Evolutionary conservation across 371 early-diverging fungal genomes (phyloP).

Genomic region (Mortierella sp.): DNA sequence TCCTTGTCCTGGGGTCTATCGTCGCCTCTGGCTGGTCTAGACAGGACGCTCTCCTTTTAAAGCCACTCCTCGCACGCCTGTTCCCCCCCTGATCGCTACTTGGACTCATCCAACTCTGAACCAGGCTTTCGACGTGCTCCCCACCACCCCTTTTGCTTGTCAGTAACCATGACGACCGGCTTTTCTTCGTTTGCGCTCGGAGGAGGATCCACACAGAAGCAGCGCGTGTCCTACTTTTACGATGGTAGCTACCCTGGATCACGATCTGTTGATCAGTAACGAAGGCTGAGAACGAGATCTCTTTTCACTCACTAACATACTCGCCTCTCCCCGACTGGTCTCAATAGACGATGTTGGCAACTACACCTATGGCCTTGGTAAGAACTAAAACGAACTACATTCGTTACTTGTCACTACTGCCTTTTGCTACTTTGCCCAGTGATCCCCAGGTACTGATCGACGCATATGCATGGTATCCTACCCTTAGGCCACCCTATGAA

Average conservation of each 20-base stretch:
- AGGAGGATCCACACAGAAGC: constrained; percentile 57
- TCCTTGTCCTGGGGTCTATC: neutral
- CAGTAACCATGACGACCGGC: constrained; percentile 33
- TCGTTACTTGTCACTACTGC: too few relatives aligned
- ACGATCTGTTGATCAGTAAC: neutral
- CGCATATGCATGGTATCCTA: neutral
- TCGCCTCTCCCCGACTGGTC: neutral
- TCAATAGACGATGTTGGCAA: constrained; percentile 50
- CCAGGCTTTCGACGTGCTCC: neutral
- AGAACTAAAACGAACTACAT: too few relatives aligned
- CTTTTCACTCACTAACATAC: neutral
- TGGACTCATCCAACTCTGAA: neutral
- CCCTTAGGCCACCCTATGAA: constrained; percentile 97
- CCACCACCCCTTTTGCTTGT: too few relatives aligned
- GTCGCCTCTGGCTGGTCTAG: too few relatives aligned
- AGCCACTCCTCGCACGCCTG: neutral
- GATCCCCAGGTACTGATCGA: neutral
- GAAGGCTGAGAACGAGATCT: neutral
- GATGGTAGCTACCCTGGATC: constrained; percentile 60
- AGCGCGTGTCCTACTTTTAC: constrained; percentile 83
- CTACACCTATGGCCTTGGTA: constrained; percentile 54
- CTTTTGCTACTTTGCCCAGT: neutral
- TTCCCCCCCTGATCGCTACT: neutral
- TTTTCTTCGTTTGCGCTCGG: constrained; percentile 51
- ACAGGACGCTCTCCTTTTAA: neutral